Base-by-base conservation (phyloP, 345 rosid species). In the Euphorbia peplus region DNA sequence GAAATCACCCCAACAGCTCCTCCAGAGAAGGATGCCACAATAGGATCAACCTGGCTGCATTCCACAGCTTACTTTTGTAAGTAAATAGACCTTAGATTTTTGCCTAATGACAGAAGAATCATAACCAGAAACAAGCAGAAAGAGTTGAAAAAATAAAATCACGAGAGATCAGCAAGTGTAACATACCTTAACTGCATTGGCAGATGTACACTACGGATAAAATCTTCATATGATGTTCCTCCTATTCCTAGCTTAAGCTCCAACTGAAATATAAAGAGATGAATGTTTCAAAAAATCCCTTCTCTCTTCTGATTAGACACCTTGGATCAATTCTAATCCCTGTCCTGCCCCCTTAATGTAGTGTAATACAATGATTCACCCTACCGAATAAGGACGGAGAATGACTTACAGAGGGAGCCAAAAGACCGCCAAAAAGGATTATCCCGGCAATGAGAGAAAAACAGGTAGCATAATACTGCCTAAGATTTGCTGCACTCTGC, bases 1-100 rank as follows among this genome's bases (percentile, higher is more conserved):
- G 98, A 93, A 55, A 93, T 91, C 54, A 93, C 97, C 64, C 98
- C 97, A 56, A 93, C 98, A 59, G 98, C 96, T 73, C 98, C 98
- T 32, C 98, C 98, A 47, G 98, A 91, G 78, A 93, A 93, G 15
- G 98, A 93, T 2, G 98, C 98, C 69, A 93, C 98, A 61, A 93
- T 93, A 13, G 98, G 98, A 75, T 93, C 98, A 53, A 93, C 97
- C 76, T 86, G 82, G 77, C 97, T 93, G 86, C 76, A 78, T 18
- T 76, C 75, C 63, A 72, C 73, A 66, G 28, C 39, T 19, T 61
- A 66, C n/a, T 58, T 62, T 53, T 39, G 16, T 60, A 19, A 69
- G 65, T 30, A 44, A 55, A 46, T 14, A 12, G 37, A 26, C 1
- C 47, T n/a, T 14, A 0, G 1, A 52, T 15, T 19, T 35, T 52